These are phyloP conservation scores for Ascochyta fabae DNA, from an alignment of 2,329 filamentous ascomycete genomes.

Conservation along the genomic window DNA sequence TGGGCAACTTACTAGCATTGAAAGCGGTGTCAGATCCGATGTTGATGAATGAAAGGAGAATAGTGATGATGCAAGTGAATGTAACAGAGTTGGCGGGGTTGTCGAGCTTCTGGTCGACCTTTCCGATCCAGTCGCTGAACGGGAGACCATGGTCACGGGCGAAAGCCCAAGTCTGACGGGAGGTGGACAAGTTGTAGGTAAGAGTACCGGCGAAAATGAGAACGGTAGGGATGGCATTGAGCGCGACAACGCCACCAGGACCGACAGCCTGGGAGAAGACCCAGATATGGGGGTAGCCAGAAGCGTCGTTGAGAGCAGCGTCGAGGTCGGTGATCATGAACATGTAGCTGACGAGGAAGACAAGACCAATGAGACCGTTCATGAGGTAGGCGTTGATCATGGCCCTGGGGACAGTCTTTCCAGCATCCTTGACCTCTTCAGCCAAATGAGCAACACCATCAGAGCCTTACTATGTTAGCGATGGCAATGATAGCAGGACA, in stretches of 20 bases:
- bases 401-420: constrained; percentile 49
- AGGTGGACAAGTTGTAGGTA: constrained; percentile 40
- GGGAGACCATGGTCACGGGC: constrained; percentile 46
- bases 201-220: constrained; percentile 42
- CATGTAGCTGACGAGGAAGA: constrained; percentile 43
- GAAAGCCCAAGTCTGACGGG: constrained; percentile 47
- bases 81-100: constrained; percentile 44
- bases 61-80: constrained; percentile 37
- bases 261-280: constrained; percentile 39
- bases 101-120: constrained; percentile 34
- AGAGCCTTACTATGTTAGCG: constrained; percentile 35
- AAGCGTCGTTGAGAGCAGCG: constrained; percentile 36
- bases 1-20: constrained; percentile 35
- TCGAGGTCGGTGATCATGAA: constrained; percentile 44
- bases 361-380: constrained; percentile 47
- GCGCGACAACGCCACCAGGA: constrained; percentile 35
- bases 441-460: constrained; percentile 54
- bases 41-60: constrained; percentile 43
- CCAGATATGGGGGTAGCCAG: constrained; percentile 46
- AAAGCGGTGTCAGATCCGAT: constrained; percentile 46
- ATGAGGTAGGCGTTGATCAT: constrained; percentile 52
- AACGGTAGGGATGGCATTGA: constrained; percentile 40
- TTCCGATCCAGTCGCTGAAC: constrained; percentile 38
- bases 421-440: constrained; percentile 53
- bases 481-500: background rate